A percentile compares a stretch with the other conserved stretches of the same genome.
Conservation (phyloP, 2,329 filamentous ascomycete species). For the Xylariales sp. region DNA sequence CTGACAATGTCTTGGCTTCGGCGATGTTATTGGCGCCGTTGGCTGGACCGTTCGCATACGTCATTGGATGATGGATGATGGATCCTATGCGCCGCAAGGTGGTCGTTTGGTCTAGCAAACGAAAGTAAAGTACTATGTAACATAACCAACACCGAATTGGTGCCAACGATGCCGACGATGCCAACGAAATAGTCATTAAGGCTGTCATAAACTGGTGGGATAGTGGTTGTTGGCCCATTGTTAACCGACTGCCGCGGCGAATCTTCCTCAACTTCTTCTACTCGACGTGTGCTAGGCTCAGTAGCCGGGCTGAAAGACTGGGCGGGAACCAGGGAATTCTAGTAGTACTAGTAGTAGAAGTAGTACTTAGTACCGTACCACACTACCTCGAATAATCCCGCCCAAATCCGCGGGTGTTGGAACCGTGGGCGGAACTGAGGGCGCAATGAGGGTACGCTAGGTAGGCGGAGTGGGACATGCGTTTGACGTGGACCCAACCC, state of each 20-base stretch:
- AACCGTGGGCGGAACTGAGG: neutral
- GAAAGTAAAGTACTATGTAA: neutral
- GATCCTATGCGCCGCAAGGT: neutral
- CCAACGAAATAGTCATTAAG: neutral
- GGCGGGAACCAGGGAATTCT: no score
- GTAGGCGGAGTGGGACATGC: no score
- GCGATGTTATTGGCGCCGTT: slow-evolving; percentile 20
- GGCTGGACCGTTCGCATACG: slow-evolving; percentile 7
- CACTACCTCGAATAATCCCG: no score
- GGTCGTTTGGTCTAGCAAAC: neutral
- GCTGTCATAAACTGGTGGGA: neutral
- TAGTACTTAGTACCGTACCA: no score
- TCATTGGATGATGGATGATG: slow-evolving; percentile 24
- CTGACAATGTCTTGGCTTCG: slow-evolving; percentile 40
- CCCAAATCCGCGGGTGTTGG: no score
- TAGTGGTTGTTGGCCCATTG: neutral
- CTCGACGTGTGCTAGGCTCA: neutral
- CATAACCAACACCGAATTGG: neutral
- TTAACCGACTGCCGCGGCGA: neutral
- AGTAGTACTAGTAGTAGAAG: no score
- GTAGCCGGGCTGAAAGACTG: no score
- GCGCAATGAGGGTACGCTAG: neutral
- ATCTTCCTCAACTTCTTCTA: neutral
- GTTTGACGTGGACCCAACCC: no score
- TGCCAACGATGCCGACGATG: slow-evolving; percentile 3